Conservation (phyloP, 257 asterid genomes). For the Solanum corneliomulleri region DNA sequence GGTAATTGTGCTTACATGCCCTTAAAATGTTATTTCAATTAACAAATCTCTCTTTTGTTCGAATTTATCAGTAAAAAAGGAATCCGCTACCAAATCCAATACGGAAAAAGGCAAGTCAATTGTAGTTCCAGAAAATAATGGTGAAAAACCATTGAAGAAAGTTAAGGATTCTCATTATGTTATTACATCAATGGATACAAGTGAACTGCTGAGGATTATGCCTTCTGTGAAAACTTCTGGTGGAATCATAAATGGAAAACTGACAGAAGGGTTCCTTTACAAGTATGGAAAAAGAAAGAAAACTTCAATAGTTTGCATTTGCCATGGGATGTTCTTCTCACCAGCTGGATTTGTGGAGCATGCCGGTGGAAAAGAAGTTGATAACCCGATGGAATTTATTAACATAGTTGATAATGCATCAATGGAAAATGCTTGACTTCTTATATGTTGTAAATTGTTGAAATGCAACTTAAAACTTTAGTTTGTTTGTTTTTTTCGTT, state of each 20-base stretch:
- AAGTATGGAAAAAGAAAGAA: neutral
- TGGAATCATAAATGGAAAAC: neutral
- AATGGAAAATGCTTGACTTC: neutral
- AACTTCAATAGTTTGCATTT: conserved; percentile 5
- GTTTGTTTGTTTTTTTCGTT: neutral
- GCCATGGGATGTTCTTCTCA: conserved; percentile 13
- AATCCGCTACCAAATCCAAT: neutral
- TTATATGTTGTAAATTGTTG: neutral
- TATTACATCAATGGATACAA: neutral
- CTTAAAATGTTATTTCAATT: neutral
- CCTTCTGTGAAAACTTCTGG: conserved; percentile 4
- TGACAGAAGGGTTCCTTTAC: conserved; percentile 3
- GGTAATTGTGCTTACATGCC: neutral
- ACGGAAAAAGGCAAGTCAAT: neutral
- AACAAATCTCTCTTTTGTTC: neutral
- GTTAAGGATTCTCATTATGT: neutral
- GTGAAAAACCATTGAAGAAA: neutral
- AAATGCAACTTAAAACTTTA: neutral
- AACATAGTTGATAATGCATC: neutral
- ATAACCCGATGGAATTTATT: neutral
- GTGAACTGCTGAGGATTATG: conserved; percentile 1
- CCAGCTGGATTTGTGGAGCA: conserved; percentile 23
- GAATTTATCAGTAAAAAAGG: neutral
- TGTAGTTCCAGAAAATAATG: neutral
- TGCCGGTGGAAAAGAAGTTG: conserved; percentile 1